Percentiles rank a stretch among this genome's conserved stretches.
These are phyloP conservation scores for Brassica hybrid DNA, from an alignment of 441 rosid species.

Conservation along the genomic window DNA sequence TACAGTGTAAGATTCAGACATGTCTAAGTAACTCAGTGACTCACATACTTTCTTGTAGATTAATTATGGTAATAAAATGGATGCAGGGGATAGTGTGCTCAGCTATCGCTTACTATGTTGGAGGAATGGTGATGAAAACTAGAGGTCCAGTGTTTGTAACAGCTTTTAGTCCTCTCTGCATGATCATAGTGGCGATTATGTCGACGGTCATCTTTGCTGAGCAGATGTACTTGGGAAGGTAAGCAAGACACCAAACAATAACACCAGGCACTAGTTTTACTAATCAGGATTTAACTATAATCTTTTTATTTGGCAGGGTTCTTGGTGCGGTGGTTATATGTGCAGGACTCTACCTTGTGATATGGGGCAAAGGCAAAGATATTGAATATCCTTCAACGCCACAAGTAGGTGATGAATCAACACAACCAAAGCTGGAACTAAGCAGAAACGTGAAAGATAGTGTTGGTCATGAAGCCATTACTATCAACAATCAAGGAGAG, in stretches of 20 bases:
- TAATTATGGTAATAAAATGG: background rate
- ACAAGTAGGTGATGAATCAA: constrained; percentile 23
- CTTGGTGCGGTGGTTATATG: constrained; percentile 80
- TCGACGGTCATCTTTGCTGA: constrained; percentile 76
- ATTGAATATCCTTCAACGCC: constrained; percentile 34
- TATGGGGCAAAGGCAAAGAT: constrained; percentile 91
- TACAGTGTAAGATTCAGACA: constrained; percentile 72
- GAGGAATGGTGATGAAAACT: constrained; percentile 78
- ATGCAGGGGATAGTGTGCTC: constrained; percentile 86
- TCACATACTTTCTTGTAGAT: background rate
- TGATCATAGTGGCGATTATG: constrained; percentile 82
- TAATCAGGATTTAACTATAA: background rate
- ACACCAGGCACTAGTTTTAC: background rate
- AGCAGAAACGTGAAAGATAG: constrained; percentile 21
- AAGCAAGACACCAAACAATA: background rate
- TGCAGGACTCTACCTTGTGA: constrained; percentile 76
- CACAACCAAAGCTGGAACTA: constrained; percentile 41
- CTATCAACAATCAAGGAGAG: constrained; percentile 30
- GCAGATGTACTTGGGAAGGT: constrained; percentile 86
- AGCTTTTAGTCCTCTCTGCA: constrained; percentile 76
- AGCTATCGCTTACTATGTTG: constrained; percentile 74
- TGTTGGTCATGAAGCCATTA: constrained; percentile 44
- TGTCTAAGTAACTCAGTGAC: background rate
- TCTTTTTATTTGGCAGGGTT: constrained; percentile 53
- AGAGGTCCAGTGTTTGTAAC: constrained; percentile 92